Percentiles rank a stretch among this genome's conserved stretches.
These are phyloP conservation scores for Collybiopsis luxurians DNA, from an alignment of 768 basidiomycete genomes.

Conservation along the genomic window DNA sequence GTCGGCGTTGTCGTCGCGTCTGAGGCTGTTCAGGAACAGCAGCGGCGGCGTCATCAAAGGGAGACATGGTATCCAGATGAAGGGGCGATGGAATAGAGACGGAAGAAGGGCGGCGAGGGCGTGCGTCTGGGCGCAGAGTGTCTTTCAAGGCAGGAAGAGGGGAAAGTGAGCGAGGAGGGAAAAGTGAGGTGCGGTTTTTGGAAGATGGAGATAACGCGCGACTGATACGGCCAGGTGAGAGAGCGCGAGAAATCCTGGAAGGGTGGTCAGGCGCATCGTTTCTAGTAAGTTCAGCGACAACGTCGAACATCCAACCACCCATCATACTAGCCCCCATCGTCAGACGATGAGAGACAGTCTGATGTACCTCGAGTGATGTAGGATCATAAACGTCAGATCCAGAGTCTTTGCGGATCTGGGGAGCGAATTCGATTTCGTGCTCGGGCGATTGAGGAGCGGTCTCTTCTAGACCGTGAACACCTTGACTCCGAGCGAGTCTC, in stretches of 20 bases:
- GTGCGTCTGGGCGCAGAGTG: too few species aligned
- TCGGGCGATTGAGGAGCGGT: background rate
- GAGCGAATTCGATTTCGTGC: slow-evolving; percentile 2
- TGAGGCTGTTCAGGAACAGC: slow-evolving; percentile 16
- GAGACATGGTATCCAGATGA: background rate
- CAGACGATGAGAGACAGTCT: slow-evolving; percentile 12
- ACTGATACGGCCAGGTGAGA: background rate
- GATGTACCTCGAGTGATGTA: background rate
- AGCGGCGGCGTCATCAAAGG: slow-evolving; percentile 7
- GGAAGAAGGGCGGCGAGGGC: slow-evolving; percentile 1
- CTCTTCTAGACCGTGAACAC: slow-evolving; percentile 43
- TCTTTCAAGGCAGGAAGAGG: background rate
- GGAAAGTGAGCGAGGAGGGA: background rate
- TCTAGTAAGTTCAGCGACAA: slow-evolving; percentile 61
- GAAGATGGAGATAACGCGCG: background rate
- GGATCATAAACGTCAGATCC: background rate
- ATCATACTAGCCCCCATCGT: slow-evolving; percentile 55
- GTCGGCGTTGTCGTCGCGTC: slow-evolving; percentile 29
- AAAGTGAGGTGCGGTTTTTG: background rate
- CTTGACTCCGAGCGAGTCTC: slow-evolving; percentile 60
- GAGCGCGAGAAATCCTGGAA: background rate
- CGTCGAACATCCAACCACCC: slow-evolving; percentile 87
- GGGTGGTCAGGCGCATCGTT: slow-evolving; percentile 6
- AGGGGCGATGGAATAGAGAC: background rate
- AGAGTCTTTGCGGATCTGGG: background rate